A percentile compares a stretch with the other conserved stretches of the same genome.
phyloP scores from a whole-genome alignment of 2,329 filamentous ascomycete genomes.

The Davidsoniella virescens region DNA sequence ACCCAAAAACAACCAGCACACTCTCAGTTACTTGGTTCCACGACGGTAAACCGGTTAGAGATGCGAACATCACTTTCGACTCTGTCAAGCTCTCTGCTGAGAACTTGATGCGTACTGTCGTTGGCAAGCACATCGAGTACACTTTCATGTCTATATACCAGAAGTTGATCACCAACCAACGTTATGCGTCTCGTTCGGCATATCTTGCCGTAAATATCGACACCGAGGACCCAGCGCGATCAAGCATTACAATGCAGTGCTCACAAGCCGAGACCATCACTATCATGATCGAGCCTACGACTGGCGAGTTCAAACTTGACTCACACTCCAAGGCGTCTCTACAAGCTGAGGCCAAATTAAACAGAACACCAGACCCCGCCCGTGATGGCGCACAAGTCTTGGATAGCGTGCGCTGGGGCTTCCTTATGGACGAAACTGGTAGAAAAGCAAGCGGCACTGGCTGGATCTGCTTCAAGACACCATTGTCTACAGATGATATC shows the following conservation, averaged over 20 bases:
- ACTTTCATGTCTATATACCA: conserved; percentile 52
- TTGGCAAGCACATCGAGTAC: conserved; percentile 57
- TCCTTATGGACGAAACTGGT: conserved; percentile 44
- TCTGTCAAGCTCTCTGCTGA: conserved; percentile 55
- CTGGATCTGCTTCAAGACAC: conserved; percentile 39
- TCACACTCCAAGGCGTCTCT: conserved; percentile 42
- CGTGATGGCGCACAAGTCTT: conserved; percentile 41
- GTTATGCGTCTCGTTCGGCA: conserved; percentile 45
- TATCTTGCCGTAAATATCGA: conserved; percentile 42
- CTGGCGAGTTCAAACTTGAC: conserved; percentile 57
- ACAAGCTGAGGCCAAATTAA: conserved; percentile 48
- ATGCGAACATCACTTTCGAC: conserved; percentile 52
- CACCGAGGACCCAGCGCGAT: conserved; percentile 46
- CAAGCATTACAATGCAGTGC: conserved; percentile 51
- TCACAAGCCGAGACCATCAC: conserved; percentile 10
- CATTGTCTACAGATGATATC: conserved; percentile 36
- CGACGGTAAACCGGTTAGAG: conserved; percentile 57
- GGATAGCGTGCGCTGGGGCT: conserved; percentile 44
- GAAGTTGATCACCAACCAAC: conserved; percentile 39
- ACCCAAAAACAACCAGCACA: conserved; percentile 32
- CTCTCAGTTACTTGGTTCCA: conserved; percentile 68
- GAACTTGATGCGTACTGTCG: conserved; percentile 52
- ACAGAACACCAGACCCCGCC: conserved; percentile 37
- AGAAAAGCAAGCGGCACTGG: conserved; percentile 44
- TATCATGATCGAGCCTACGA: conserved; percentile 58